Evolutionary conservation across 2,329 filamentous ascomycete species (phyloP).

Genomic region (Penicillium sclerotiorum): DNA sequence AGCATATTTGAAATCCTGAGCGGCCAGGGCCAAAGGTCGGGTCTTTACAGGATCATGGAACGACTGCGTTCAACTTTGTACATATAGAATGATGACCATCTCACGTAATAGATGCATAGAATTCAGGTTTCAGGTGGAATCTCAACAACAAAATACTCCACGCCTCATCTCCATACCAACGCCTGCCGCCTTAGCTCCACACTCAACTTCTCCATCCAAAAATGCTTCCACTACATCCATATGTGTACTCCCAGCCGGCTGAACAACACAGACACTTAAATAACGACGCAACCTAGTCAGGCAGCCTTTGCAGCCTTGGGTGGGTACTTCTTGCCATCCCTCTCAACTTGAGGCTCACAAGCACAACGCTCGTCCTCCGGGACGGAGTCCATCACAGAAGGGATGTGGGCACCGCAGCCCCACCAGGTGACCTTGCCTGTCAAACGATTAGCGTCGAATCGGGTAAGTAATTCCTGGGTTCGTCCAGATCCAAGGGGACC

Average conservation of each 20-base stretch:
- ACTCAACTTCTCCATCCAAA: background rate
- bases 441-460: constrained; percentile 10
- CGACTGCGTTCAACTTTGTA: too few species aligned
- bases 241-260: too few species aligned
- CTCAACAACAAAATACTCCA: background rate
- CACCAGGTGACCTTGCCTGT: constrained; percentile 65
- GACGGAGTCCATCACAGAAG: constrained; percentile 63
- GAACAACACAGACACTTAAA: constrained; percentile 10
- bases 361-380: constrained; percentile 63
- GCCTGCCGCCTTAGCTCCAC: background rate
- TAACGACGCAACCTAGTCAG: constrained; percentile 40
- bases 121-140: background rate
- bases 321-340: constrained; percentile 64
- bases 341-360: constrained; percentile 65
- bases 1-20: constrained; percentile 9
- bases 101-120: too few species aligned
- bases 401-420: constrained; percentile 66
- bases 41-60: too few species aligned
- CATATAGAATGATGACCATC: too few species aligned
- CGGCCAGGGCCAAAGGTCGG: too few species aligned
- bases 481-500: constrained; percentile 40
- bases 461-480: too few species aligned
- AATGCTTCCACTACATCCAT: too few species aligned
- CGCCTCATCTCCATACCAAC: background rate
- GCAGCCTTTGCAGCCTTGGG: constrained; percentile 58